phyloP scores from a whole-genome alignment of 2,329 filamentous ascomycete genomes.

The Epichloe sibirici region DNA sequence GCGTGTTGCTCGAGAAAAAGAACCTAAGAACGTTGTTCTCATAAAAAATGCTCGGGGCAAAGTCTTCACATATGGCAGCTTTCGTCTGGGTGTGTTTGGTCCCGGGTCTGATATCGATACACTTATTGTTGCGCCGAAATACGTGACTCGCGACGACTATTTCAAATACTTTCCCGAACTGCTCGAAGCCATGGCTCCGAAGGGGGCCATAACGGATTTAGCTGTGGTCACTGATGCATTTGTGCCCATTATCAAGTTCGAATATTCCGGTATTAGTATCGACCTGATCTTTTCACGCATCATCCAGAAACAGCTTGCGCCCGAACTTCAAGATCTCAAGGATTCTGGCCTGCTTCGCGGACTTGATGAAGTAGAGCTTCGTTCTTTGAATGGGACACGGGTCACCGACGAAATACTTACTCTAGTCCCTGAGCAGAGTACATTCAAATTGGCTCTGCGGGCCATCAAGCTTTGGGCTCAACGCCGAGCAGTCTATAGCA shows the following conservation, averaged over 20 bases:
- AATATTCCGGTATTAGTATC: constrained; percentile 82
- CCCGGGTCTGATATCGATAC: constrained; percentile 98
- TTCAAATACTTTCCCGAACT: constrained; percentile 79
- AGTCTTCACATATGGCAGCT: constrained; percentile 94
- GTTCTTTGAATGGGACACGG: constrained; percentile 85
- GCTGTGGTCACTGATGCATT: constrained; percentile 80
- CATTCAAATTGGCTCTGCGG: constrained; percentile 78
- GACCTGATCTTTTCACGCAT: constrained; percentile 84
- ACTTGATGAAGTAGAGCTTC: constrained; percentile 73
- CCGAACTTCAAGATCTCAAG: constrained; percentile 55
- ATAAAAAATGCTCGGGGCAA: constrained; percentile 80
- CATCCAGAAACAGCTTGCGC: constrained; percentile 56
- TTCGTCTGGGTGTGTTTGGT: constrained; percentile 83
- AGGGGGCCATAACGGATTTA: constrained; percentile 73
- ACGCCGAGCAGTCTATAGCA: constrained; percentile 82
- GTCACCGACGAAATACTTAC: constrained; percentile 88
- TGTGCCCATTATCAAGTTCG: constrained; percentile 95
- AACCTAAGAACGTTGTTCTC: constrained; percentile 58
- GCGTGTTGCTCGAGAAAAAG: constrained; percentile 62
- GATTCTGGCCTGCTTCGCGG: constrained; percentile 79
- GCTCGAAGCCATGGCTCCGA: constrained; percentile 61
- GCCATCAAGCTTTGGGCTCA: constrained; percentile 97
- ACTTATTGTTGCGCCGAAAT: constrained; percentile 80
- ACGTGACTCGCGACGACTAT: constrained; percentile 81
- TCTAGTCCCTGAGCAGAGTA: constrained; percentile 77